Percentiles rank a stretch among this genome's conserved stretches.
These are phyloP conservation scores for Ophiosphaerella herpotricha DNA, from an alignment of 2,329 filamentous ascomycete species.

Conservation along the genomic window DNA sequence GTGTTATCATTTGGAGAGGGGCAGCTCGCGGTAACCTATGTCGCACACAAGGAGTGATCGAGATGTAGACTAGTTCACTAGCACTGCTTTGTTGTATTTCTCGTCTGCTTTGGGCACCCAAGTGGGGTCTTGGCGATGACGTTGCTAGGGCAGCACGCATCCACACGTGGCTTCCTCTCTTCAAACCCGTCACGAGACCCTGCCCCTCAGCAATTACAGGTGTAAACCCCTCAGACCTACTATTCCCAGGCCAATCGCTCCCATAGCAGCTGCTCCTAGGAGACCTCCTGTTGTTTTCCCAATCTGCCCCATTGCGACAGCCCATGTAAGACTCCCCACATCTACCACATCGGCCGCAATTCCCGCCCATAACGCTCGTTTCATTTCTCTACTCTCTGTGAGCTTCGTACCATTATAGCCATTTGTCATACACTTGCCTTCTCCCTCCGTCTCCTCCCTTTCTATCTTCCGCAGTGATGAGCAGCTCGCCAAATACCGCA, in stretches of 20 bases:
- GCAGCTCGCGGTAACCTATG: no score
- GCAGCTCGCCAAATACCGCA: conserved; percentile 26
- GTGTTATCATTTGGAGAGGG: no score
- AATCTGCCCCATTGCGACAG: conserved; percentile 26
- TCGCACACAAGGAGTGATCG: no score
- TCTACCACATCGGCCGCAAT: conserved; percentile 27
- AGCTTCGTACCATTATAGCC: background rate
- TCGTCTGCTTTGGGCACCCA: background rate
- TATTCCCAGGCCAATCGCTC: conserved; percentile 17
- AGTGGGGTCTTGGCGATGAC: background rate
- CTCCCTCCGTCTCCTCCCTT: conserved; percentile 7
- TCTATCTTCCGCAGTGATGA: conserved; percentile 25
- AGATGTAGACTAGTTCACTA: no score
- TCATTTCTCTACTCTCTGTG: conserved; percentile 20
- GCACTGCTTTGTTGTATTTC: background rate
- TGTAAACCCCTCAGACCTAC: conserved; percentile 20
- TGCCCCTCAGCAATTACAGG: background rate
- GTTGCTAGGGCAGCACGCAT: conserved; percentile 2
- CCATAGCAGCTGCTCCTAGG: conserved; percentile 21
- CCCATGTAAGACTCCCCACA: conserved; percentile 20
- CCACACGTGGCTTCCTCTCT: background rate
- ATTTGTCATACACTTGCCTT: background rate
- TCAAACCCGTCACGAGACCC: conserved; percentile 12
- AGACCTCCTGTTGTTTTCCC: conserved; percentile 17
- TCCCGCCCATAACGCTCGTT: conserved; percentile 27